Conservation (phyloP, 768 basidiomycete genomes). For the Boletus rufocinnamomeus region DNA sequence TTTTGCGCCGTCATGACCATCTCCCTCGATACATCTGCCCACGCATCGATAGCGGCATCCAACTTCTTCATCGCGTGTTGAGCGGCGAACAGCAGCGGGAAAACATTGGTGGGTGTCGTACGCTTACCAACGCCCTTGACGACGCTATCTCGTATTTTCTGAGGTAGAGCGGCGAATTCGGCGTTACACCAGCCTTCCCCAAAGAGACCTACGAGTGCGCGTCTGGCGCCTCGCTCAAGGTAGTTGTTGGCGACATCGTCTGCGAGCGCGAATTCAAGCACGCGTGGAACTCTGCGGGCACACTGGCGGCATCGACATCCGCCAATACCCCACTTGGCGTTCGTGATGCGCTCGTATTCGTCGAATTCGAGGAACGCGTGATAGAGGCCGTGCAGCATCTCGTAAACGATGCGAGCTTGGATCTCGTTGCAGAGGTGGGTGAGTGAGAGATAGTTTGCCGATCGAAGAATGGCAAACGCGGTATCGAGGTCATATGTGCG, state of each 20-base stretch:
- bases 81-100: constrained; percentile 67
- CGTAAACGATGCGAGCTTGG: constrained; percentile 79
- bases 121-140: constrained; percentile 73
- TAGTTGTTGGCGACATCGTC: constrained; percentile 76
- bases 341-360: constrained; percentile 75
- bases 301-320: constrained; percentile 87
- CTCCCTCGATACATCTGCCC: constrained; percentile 44
- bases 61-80: constrained; percentile 61
- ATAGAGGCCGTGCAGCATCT: constrained; percentile 90
- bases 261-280: constrained; percentile 76
- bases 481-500: constrained; percentile 91
- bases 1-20: constrained; percentile 68
- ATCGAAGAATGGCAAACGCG: constrained; percentile 84
- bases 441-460: constrained; percentile 78
- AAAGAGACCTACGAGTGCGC: constrained; percentile 80
- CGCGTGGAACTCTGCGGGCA: constrained; percentile 73
- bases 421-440: constrained; percentile 74
- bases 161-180: constrained; percentile 74
- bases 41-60: constrained; percentile 55
- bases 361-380: constrained; percentile 79
- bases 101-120: constrained; percentile 66
- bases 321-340: constrained; percentile 77
- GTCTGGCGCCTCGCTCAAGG: constrained; percentile 70
- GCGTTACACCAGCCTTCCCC: constrained; percentile 86
- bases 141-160: constrained; percentile 63